phyloP scores from a whole-genome alignment of 2,329 filamentous ascomycete genomes.

The Byssoonygena ceratinophila region DNA sequence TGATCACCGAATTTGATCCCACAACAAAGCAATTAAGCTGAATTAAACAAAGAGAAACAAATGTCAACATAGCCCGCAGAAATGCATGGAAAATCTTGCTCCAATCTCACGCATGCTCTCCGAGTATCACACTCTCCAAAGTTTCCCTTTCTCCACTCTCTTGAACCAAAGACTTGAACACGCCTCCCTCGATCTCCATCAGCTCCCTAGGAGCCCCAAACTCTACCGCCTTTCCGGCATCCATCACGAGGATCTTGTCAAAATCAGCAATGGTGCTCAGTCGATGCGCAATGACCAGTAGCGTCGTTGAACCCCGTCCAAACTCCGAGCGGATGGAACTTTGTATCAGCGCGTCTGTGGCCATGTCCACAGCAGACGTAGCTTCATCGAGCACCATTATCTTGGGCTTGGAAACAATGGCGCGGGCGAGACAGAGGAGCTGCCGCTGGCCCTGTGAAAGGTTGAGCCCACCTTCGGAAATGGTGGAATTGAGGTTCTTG shows the following conservation, averaged over 20 bases:
- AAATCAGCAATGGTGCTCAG: slow-evolving; percentile 69
- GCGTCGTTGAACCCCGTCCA: slow-evolving; percentile 47
- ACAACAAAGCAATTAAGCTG: too few species aligned
- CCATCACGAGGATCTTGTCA: slow-evolving; percentile 61
- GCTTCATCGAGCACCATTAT: slow-evolving; percentile 75
- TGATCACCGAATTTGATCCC: too few species aligned
- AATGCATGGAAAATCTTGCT: neutral
- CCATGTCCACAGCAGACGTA: slow-evolving; percentile 68
- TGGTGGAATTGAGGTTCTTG: slow-evolving; percentile 49
- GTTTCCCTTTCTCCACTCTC: slow-evolving; percentile 29
- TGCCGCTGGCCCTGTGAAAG: slow-evolving; percentile 67
- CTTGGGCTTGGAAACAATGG: slow-evolving; percentile 60
- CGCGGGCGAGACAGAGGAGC: slow-evolving; percentile 62
- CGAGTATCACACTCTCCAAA: slow-evolving; percentile 24
- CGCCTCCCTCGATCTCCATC: slow-evolving; percentile 42
- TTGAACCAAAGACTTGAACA: slow-evolving; percentile 50
- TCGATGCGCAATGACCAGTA: slow-evolving; percentile 65
- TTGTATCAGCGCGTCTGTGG: slow-evolving; percentile 64
- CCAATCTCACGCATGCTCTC: neutral
- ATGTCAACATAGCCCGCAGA: neutral
- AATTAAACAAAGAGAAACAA: too few species aligned
- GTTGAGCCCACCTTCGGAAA: slow-evolving; percentile 63
- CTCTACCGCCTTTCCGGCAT: slow-evolving; percentile 57
- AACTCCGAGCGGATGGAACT: slow-evolving; percentile 63
- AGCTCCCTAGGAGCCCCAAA: slow-evolving; percentile 55